Evolutionary conservation across 169 alveolate genomes (phyloP).

Genomic region (Theileria parva): DNA sequence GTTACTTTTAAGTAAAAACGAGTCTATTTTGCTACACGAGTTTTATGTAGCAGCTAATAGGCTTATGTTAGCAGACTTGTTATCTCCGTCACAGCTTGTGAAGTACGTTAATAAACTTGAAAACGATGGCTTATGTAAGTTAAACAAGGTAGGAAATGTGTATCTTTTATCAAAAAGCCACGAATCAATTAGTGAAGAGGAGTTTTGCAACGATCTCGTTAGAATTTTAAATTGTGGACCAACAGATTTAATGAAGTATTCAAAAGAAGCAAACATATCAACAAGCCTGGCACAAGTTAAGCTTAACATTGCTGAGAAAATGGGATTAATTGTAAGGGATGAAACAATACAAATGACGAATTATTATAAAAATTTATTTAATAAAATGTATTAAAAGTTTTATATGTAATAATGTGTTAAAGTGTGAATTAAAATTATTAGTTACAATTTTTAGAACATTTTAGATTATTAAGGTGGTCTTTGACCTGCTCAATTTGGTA

Average conservation of each 20-base stretch:
- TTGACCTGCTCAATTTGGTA: slow-evolving; percentile 45
- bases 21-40: slow-evolving; percentile 40
- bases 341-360: slow-evolving; percentile 17
- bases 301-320: slow-evolving; percentile 38
- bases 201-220: neutral
- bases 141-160: slow-evolving; percentile 33
- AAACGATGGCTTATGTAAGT: slow-evolving; percentile 21
- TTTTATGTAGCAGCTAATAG: slow-evolving; percentile 56
- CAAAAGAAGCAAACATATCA: slow-evolving; percentile 26
- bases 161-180: neutral
- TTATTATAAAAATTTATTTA: slow-evolving; percentile 41
- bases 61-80: slow-evolving; percentile 15
- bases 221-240: slow-evolving; percentile 23
- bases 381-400: neutral
- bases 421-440: neutral
- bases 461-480: slow-evolving; percentile 28
- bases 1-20: slow-evolving; percentile 17
- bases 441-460: neutral
- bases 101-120: slow-evolving; percentile 21
- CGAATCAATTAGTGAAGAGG: neutral
- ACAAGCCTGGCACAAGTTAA: slow-evolving; percentile 37
- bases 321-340: slow-evolving; percentile 54
- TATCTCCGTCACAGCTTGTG: slow-evolving; percentile 36
- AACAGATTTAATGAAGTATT: slow-evolving; percentile 11
- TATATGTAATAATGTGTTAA: neutral